phyloP scores from a whole-genome alignment of 768 basidiomycete species.

The Calocybe gangraenosa region DNA sequence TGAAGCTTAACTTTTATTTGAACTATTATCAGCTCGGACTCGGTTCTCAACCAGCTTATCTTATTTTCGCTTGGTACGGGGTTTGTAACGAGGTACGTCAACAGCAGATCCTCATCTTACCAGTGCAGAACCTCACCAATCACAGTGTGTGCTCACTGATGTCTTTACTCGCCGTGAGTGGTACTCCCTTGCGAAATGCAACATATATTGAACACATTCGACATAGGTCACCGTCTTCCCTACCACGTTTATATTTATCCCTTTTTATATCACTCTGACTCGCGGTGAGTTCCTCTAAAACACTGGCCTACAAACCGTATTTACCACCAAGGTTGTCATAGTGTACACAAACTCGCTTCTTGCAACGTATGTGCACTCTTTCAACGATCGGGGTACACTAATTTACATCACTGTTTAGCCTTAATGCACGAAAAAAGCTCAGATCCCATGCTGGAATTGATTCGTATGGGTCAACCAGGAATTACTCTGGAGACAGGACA shows the following conservation, averaged over 20 bases:
- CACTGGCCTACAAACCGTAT: too few species aligned
- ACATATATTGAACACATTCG: not conserved
- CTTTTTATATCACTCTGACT: conserved; percentile 6
- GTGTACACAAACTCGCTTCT: conserved; percentile 13
- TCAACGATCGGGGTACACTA: not conserved
- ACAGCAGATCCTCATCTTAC: not conserved
- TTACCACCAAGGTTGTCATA: not conserved
- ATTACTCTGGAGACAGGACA: conserved; percentile 3
- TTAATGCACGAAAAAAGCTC: conserved; percentile 12
- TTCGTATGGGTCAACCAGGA: conserved; percentile 4
- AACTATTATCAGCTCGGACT: conserved; percentile 5
- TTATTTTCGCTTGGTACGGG: conserved; percentile 12
- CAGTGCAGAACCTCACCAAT: not conserved
- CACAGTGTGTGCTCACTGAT: conserved; percentile 8
- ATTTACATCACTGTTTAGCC: not conserved
- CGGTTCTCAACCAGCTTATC: conserved; percentile 13
- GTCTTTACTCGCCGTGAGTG: conserved; percentile 8
- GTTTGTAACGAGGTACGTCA: conserved; percentile 10
- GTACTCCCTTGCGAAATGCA: not conserved
- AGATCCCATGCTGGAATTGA: not conserved
- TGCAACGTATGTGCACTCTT: conserved; percentile 5
- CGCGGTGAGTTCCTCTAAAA: conserved; percentile 2
- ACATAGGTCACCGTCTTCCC: conserved; percentile 8
- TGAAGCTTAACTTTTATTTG: not conserved
- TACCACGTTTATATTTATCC: conserved; percentile 7